A percentile compares a stretch with the other conserved stretches of the same genome.
phyloP scores from a whole-genome alignment of 192 early-diverging fungal species.

The Podila horticola region DNA sequence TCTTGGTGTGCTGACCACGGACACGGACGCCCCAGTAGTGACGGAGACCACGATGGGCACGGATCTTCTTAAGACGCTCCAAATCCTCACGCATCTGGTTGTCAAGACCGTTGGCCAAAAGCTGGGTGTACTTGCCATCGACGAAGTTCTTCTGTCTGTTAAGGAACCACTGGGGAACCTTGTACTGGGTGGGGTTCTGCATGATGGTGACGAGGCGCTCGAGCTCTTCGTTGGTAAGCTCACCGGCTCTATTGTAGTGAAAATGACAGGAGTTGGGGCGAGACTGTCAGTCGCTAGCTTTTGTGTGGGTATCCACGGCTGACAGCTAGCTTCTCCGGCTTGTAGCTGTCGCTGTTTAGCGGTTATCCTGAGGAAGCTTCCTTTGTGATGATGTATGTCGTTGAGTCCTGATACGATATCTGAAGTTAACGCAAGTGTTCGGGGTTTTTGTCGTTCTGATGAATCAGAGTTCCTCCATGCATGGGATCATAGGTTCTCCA shows the following conservation, averaged over 20 bases:
- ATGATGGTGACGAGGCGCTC: slow-evolving; percentile 98
- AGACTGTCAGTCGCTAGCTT: neutral
- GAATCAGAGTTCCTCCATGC: too few species aligned
- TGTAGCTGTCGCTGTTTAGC: too few species aligned
- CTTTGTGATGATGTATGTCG: too few species aligned
- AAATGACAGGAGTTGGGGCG: too few species aligned
- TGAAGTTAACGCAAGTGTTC: too few species aligned
- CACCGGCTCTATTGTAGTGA: slow-evolving; percentile 82
- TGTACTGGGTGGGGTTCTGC: slow-evolving; percentile 99
- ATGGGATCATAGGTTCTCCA: too few species aligned
- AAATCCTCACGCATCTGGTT: slow-evolving; percentile 98
- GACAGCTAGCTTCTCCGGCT: too few species aligned
- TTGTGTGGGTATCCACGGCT: too few species aligned
- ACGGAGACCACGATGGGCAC: slow-evolving; percentile 98
- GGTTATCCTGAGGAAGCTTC: too few species aligned
- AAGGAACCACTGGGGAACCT: slow-evolving; percentile 99
- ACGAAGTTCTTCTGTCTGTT: slow-evolving; percentile 99
- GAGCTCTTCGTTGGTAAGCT: slow-evolving; percentile 96
- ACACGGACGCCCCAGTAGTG: slow-evolving; percentile 99
- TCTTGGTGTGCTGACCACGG: slow-evolving; percentile 99
- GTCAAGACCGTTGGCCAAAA: slow-evolving; percentile 94
- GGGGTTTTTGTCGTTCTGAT: too few species aligned
- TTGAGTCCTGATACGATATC: too few species aligned
- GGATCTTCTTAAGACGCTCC: slow-evolving; percentile 99
- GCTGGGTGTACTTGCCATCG: slow-evolving; percentile 95